Conservation (phyloP, 1,284 basidiomycete genomes). For the Ustilago trichophora region DNA sequence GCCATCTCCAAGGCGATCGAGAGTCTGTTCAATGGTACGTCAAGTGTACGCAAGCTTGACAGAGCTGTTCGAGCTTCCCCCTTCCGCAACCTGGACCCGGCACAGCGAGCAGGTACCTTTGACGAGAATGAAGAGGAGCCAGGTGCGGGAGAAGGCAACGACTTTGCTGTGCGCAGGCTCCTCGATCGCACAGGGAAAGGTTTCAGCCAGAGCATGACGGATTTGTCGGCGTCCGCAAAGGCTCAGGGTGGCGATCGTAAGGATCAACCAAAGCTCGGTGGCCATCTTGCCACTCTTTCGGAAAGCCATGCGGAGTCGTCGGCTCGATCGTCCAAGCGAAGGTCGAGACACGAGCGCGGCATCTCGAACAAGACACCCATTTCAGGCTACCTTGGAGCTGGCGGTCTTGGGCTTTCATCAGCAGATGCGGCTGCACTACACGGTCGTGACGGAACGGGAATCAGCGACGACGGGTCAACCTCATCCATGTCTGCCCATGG, state of each 20-base stretch:
- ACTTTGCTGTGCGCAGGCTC: conserved; percentile 37
- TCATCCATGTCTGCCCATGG: conserved; percentile 9
- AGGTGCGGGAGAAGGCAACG: conserved; percentile 19
- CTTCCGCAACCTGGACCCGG: conserved; percentile 18
- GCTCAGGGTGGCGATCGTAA: conserved; percentile 16
- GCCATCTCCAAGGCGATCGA: conserved; percentile 71
- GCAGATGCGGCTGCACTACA: conserved; percentile 16
- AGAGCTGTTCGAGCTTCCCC: conserved; percentile 37
- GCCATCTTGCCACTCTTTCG: conserved; percentile 34
- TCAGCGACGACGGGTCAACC: conserved; percentile 16
- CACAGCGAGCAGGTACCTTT: conserved; percentile 7
- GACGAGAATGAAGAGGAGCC: conserved; percentile 21
- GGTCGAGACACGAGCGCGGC: conserved; percentile 40
- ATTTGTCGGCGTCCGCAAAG: conserved; percentile 33
- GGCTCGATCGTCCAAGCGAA: conserved; percentile 13
- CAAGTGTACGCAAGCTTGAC: conserved; percentile 58
- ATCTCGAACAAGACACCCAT: conserved; percentile 64
- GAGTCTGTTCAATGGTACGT: conserved; percentile 69
- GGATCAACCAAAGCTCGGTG: conserved; percentile 3
- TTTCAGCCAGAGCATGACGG: conserved; percentile 58
- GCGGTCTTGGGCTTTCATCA: conserved; percentile 16
- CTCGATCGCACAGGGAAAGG: conserved; percentile 13
- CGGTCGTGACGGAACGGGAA: conserved; percentile 2
- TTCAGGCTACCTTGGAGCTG: conserved; percentile 48
- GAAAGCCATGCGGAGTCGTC: conserved; percentile 29